These are phyloP conservation scores for Pyrenochaeta sp. DNA, from an alignment of 2,329 filamentous ascomycete genomes.

Conservation along the genomic window DNA sequence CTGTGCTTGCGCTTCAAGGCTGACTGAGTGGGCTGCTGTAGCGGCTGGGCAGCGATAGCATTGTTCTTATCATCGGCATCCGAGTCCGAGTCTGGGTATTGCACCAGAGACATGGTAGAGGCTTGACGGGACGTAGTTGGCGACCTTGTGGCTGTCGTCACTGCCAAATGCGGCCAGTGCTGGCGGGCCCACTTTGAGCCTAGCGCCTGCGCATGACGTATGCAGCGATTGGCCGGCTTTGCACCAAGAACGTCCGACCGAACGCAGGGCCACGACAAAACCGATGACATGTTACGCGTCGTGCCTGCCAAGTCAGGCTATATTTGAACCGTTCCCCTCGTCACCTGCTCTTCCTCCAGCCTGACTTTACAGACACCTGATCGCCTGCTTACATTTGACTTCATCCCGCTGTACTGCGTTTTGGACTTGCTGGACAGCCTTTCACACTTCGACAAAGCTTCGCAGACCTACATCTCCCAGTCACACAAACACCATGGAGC, in stretches of 20 bases:
- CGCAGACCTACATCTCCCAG: constrained; percentile 1
- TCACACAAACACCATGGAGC: constrained; percentile 15
- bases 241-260: constrained; percentile 7
- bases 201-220: constrained; percentile 41
- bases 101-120: constrained; percentile 42
- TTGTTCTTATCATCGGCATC: constrained; percentile 48
- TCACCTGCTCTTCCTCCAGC: constrained; percentile 17
- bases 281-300: constrained; percentile 43
- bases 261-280: constrained; percentile 28
- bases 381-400: neutral
- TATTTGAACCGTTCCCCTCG: constrained; percentile 26
- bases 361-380: constrained; percentile 8
- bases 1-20: constrained; percentile 44
- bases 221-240: constrained; percentile 19
- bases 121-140: constrained; percentile 15
- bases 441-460: constrained; percentile 4
- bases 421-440: too few species aligned
- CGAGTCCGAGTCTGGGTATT: constrained; percentile 65
- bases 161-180: constrained; percentile 8
- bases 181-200: constrained; percentile 22
- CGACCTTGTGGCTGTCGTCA: constrained; percentile 27
- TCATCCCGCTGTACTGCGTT: neutral
- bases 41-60: constrained; percentile 14
- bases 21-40: constrained; percentile 13
- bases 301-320: constrained; percentile 45